Percentiles rank a stretch among this genome's conserved stretches.
Conservation (phyloP, 306 rosid species). For the Quercus cerris region DNA sequence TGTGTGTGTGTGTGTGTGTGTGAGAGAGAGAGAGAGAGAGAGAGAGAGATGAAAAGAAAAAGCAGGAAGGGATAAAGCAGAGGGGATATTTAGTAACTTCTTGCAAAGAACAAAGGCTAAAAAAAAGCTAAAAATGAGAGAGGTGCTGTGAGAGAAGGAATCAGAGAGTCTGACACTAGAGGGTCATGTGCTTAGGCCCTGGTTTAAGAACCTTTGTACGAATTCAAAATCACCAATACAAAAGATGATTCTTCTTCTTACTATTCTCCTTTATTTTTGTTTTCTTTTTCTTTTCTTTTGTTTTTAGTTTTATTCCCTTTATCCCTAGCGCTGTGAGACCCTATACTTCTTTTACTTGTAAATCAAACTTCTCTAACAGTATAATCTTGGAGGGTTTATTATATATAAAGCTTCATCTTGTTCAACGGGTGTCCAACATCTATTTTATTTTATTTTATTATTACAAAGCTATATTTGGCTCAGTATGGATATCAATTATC, state of each 20-base stretch:
- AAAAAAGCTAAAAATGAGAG: constrained; percentile 34
- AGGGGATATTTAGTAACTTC: constrained; percentile 73
- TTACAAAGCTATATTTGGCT: constrained; percentile 11
- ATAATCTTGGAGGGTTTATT: constrained; percentile 25
- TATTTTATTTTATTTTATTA: not conserved
- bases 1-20: constrained; percentile 5
- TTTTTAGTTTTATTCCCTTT: constrained; percentile 27
- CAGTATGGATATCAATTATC: not conserved
- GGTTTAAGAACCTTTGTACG: constrained; percentile 63
- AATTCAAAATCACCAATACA: constrained; percentile 70
- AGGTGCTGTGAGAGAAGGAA: constrained; percentile 58
- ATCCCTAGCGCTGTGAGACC: constrained; percentile 7
- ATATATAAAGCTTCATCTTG: constrained; percentile 13
- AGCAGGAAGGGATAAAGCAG: constrained; percentile 65
- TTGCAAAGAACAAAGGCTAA: constrained; percentile 73
- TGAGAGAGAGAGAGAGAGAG: constrained; percentile 37
- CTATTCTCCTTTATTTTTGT: constrained; percentile 18
- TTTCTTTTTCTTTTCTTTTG: constrained; percentile 27
- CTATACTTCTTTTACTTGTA: constrained; percentile 16
- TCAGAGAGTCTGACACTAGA: constrained; percentile 71
- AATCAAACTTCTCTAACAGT: constrained; percentile 29
- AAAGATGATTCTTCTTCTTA: constrained; percentile 81
- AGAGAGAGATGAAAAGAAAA: constrained; percentile 30
- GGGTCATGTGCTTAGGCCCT: constrained; percentile 88
- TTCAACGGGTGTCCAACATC: constrained; percentile 20